These are phyloP conservation scores for Botryotinia calthae DNA, from an alignment of 2,329 filamentous ascomycete species.

Conservation along the genomic window DNA sequence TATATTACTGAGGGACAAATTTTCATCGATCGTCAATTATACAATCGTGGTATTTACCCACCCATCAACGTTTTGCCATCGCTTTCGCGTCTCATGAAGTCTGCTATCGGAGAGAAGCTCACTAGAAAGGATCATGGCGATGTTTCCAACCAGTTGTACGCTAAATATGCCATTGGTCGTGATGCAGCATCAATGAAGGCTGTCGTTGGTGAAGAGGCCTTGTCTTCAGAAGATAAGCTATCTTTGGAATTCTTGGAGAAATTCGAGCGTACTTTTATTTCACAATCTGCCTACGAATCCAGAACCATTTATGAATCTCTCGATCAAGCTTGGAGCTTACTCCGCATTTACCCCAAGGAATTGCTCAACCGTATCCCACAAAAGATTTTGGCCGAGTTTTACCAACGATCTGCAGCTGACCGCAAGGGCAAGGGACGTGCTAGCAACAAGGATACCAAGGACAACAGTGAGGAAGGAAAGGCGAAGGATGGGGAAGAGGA, in stretches of 20 bases:
- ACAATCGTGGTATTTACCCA: conserved; percentile 97
- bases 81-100: conserved; percentile 99
- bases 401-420: conserved; percentile 64
- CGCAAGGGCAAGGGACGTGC: conserved; percentile 62
- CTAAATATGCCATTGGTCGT: conserved; percentile 98
- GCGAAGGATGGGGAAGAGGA: conserved; percentile 48
- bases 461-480: conserved; percentile 39
- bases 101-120: conserved; percentile 95
- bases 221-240: conserved; percentile 94
- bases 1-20: conserved; percentile 99
- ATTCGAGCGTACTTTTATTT: conserved; percentile 94
- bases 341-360: conserved; percentile 97
- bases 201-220: conserved; percentile 94
- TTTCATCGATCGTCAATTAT: conserved; percentile 87
- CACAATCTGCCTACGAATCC: conserved; percentile 87
- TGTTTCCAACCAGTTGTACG: conserved; percentile 98
- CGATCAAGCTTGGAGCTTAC: conserved; percentile 92
- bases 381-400: conserved; percentile 81
- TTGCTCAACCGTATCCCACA: conserved; percentile 90
- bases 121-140: conserved; percentile 96
- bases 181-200: conserved; percentile 99
- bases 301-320: conserved; percentile 90
- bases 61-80: conserved; percentile 98
- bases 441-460: conserved; percentile 42
- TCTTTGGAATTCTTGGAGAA: conserved; percentile 98